A percentile compares a stretch with the other conserved stretches of the same genome.
Conservation (phyloP, 2,329 filamentous ascomycete genomes). For the Paraphoma sp. region DNA sequence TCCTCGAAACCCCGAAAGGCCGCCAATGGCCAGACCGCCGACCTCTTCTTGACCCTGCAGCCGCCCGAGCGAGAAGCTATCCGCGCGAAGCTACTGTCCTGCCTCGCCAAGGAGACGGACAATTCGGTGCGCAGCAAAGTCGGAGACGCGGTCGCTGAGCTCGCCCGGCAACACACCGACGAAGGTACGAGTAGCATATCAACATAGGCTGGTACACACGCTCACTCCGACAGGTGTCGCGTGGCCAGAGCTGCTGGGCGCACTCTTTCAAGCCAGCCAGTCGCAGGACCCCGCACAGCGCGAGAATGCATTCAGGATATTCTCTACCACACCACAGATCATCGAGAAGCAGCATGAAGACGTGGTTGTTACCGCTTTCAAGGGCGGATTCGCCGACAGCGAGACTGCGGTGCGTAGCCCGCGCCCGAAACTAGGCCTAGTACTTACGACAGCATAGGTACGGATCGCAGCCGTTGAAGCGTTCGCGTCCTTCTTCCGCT, state of each 20-base stretch:
- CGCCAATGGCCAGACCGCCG: conserved; percentile 71
- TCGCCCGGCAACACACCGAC: conserved; percentile 93
- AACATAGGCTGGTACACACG: neutral
- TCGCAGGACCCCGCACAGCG: conserved; percentile 82
- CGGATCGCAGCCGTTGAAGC: conserved; percentile 95
- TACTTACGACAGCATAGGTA: conserved; percentile 61
- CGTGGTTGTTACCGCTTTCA: conserved; percentile 86
- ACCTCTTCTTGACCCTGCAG: conserved; percentile 83
- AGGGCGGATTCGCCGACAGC: conserved; percentile 89
- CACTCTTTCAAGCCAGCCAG: conserved; percentile 89
- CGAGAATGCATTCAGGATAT: conserved; percentile 93
- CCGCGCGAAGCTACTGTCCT: conserved; percentile 81
- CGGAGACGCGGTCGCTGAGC: conserved; percentile 94
- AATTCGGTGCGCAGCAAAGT: conserved; percentile 89
- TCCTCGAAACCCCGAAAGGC: conserved; percentile 85
- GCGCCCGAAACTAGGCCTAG: neutral
- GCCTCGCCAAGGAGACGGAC: conserved; percentile 74
- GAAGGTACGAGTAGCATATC: conserved; percentile 67
- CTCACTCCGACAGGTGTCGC: conserved; percentile 66
- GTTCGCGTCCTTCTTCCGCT: conserved; percentile 94
- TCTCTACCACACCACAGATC: conserved; percentile 91
- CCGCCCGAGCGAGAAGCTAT: conserved; percentile 78
- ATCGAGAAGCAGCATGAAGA: conserved; percentile 96
- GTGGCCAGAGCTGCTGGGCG: conserved; percentile 88
- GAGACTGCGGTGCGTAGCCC: conserved; percentile 69